A percentile compares a stretch with the other conserved stretches of the same genome.
Evolutionary conservation across 2,329 filamentous ascomycete genomes (phyloP).

Genomic region (Chaetothyriales sp.): DNA sequence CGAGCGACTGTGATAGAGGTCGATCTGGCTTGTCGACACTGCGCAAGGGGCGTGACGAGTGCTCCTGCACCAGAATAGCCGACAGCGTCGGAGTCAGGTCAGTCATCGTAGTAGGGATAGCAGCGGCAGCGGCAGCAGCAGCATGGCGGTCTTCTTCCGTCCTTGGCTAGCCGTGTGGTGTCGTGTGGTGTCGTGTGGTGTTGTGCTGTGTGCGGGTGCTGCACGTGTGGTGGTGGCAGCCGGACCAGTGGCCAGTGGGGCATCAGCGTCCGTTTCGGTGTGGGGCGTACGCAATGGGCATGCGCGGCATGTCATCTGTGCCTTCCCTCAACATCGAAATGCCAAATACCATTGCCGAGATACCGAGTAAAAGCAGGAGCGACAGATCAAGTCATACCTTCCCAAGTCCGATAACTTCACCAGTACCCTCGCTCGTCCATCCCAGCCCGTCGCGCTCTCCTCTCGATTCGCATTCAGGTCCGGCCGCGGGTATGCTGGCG

Average conservation of each 20-base stretch:
- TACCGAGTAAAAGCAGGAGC: not conserved
- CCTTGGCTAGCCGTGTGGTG: not conserved
- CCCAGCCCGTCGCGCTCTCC: not conserved
- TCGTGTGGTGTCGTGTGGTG: too few species aligned
- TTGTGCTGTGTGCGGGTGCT: not conserved
- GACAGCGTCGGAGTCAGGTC: slow-evolving; percentile 11
- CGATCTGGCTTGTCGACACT: not conserved
- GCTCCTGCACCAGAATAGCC: slow-evolving; percentile 10
- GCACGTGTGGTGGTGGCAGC: not conserved
- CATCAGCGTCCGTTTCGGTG: not conserved
- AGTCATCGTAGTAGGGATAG: not conserved
- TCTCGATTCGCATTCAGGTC: not conserved
- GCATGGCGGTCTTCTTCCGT: not conserved
- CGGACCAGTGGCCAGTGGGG: not conserved
- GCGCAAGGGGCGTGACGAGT: slow-evolving; percentile 8
- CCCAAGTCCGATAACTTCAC: not conserved
- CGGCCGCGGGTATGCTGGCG: not conserved
- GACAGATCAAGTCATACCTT: not conserved
- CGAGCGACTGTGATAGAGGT: slow-evolving; percentile 34
- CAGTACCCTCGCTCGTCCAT: not conserved
- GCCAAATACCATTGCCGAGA: not conserved
- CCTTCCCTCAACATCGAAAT: not conserved
- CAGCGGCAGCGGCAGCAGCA: not conserved
- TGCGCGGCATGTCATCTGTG: not conserved
- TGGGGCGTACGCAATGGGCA: not conserved